A percentile compares a stretch with the other conserved stretches of the same genome.
Conservation (phyloP, 805 yeast species). For the Teunomyces kruisii region DNA sequence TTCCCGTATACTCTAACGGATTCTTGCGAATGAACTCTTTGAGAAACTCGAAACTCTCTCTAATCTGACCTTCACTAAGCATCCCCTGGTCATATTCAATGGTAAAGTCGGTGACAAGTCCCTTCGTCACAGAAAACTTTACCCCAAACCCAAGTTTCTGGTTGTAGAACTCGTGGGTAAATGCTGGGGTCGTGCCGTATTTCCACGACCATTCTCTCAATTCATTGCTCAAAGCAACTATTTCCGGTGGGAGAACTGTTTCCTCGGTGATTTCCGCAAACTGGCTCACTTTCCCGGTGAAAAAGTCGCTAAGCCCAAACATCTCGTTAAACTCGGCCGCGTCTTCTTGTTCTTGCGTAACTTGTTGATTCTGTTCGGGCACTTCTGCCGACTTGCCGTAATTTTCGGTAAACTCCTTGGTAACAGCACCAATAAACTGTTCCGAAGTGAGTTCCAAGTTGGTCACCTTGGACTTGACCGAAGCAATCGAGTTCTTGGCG, state of each 20-base stretch:
- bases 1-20: constrained; percentile 36
- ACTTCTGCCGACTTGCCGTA: constrained; percentile 20
- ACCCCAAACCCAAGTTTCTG: constrained; percentile 31
- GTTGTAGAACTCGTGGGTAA: constrained; percentile 49
- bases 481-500: constrained; percentile 58
- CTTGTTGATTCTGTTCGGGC: neutral
- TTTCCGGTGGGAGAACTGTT: constrained; percentile 36
- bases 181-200: constrained; percentile 74
- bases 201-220: constrained; percentile 70
- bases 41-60: constrained; percentile 34
- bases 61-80: constrained; percentile 10
- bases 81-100: constrained; percentile 11
- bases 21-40: constrained; percentile 19
- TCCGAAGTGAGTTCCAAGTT: constrained; percentile 54
- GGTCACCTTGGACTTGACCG: constrained; percentile 78
- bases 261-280: constrained; percentile 22
- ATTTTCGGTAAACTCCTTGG: constrained; percentile 35
- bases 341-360: constrained; percentile 8
- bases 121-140: constrained; percentile 48
- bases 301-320: constrained; percentile 33
- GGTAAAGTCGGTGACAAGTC: constrained; percentile 25
- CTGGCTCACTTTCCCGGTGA: constrained; percentile 7
- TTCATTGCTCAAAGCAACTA: constrained; percentile 37
- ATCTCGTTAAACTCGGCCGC: constrained; percentile 31
- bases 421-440: constrained; percentile 47